Base-by-base conservation (phyloP, 306 rosid genomes). In the Elaeagnus macrophylla region DNA sequence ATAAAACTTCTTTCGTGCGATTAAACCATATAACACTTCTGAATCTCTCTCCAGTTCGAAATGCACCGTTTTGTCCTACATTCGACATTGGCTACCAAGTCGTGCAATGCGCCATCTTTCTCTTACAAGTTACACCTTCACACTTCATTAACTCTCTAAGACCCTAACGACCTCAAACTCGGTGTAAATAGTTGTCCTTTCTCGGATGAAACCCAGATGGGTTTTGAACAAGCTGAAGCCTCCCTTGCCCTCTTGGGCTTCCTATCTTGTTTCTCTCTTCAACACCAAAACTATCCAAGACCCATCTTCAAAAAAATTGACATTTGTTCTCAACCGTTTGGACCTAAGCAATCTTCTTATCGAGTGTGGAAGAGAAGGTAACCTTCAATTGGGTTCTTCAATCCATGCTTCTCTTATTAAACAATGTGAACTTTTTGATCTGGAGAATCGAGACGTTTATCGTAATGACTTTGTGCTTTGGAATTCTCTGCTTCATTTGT, bases 161-260 rank as follows among this genome's bases (percentile, higher is more conserved):
- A n/a, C n/a, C n/a, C n/a, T n/a, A 25, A 25, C 32, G 32, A 5
- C 4, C 32, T 25, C 32, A 25, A 5, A 5, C 32, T 25, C 32
- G 4, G 32, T 2, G 32, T 5, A 25, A 25, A 25, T 5, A 9
- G 36, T 60, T 46, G 6, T 47, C 17, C 12, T 77, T 88, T 77
- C 82, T 77, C 83, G 94, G 88, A 85, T 89, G 95, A 85, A 73
- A 69, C 16, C 80, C 82, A 75, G 66, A 71, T 79, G 75, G 89
- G 72, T 69, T 37, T 76, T 72, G 54, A 68, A 42, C 59, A 70
- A 72, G 51, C 74, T 74, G 54, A 68, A 65, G 43, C 35, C 70
- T 14, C 64, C 43, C 37, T 38, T 64, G n/a, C 79, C 79, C 54
- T 59, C 78, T 44, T 61, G 81, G 79, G 43, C 56, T 37, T 56